Evolutionary conservation across 306 rosid genomes (phyloP).

Genomic region (Cicer cuneatum): DNA sequence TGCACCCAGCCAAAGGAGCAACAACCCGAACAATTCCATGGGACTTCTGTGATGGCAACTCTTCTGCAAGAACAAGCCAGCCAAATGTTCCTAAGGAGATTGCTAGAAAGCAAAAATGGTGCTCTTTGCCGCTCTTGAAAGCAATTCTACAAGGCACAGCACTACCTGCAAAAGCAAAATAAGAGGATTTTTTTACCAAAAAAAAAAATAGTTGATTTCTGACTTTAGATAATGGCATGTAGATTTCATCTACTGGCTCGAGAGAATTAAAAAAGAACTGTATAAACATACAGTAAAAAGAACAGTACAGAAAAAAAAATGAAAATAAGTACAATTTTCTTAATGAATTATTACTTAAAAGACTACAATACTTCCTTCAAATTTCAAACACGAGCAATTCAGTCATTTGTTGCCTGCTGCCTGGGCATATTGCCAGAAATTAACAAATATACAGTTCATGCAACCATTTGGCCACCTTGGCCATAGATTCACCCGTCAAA

Average conservation of each 20-base stretch:
- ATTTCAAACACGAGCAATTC: conserved; percentile 26
- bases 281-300: not conserved
- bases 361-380: conserved; percentile 22
- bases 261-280: conserved; percentile 13
- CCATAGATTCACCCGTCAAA: conserved; percentile 36
- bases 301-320: not conserved
- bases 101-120: conserved; percentile 72
- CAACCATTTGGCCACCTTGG: conserved; percentile 6
- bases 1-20: conserved; percentile 90
- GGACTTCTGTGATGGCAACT: conserved; percentile 67
- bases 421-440: conserved; percentile 35
- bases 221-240: not conserved
- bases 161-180: conserved; percentile 63
- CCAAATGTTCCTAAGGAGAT: conserved; percentile 76
- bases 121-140: conserved; percentile 89
- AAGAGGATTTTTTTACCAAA: conserved; percentile 17
- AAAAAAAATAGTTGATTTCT: conserved; percentile 1
- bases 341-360: not conserved
- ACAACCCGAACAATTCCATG: conserved; percentile 72
- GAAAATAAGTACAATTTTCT: conserved; percentile 9
- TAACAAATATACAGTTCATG: conserved; percentile 6
- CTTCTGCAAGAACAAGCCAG: conserved; percentile 86
- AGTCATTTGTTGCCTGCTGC: conserved; percentile 16
- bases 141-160: conserved; percentile 92
- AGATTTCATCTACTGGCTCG: conserved; percentile 18